Base-by-base conservation (phyloP, 2,329 filamentous ascomycete genomes). In the Paecilomyces sp. region DNA sequence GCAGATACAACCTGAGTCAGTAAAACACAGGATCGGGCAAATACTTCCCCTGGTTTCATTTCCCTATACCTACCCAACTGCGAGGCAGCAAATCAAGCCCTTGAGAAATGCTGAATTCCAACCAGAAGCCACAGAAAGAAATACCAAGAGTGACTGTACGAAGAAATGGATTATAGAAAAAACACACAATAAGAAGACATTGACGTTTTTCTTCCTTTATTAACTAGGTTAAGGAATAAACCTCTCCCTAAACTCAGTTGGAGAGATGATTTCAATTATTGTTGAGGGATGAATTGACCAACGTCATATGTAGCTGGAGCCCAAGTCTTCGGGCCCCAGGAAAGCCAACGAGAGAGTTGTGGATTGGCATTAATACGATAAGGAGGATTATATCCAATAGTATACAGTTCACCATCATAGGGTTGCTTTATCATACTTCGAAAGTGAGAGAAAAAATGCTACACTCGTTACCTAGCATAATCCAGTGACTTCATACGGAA, bases 11-110 rank as follows among this genome's bases (percentile, higher is more conserved):
- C 55, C 47, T 36, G 36, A 54, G n/a, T 54, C 53, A 33, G 52
- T 8, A 56, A 31, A 47, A 59, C 22, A 54, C 58, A 31, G 25
- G 51, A 55, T 36, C 7, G 34, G 25, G 50, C n/a, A 18, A 58
- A 15, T 47, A 33, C 36, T 24, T 25, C 28, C 31, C 5, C 28
- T n/a, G 36, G 55, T 50, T 55, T 83, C 61, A 62, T 62, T 51
- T 50, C 55, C 47, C 15, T 28, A 9, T 59, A 30, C 51, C 51
- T 53, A 25, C 51, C 51, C 51, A 47, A 30, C n/a, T 52, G 56
- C 22, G 34, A 28, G 47, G 24, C 41, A 31, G 24, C 13, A 51
- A 33, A 50, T 53, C n/a, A 53, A 25, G 51, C 22, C 28, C 24
- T 13, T 53, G 24, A 3, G 2, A 25, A 53, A 53, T 7, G 22